Conservation (phyloP, 2,329 filamentous ascomycete genomes). For the Nakataea oryzae region DNA sequence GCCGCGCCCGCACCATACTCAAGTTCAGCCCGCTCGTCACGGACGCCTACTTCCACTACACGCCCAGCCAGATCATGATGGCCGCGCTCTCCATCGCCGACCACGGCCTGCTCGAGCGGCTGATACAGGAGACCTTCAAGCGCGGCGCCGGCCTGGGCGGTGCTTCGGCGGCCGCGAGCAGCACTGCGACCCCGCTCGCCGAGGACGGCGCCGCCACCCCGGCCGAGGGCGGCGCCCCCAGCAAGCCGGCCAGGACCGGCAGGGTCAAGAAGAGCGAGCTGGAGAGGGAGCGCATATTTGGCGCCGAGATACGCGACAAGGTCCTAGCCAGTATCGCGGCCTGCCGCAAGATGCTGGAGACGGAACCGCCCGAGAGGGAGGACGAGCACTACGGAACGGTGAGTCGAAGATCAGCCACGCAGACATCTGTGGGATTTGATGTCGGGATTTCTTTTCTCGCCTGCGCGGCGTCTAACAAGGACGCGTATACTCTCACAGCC, state of each 20-base stretch:
- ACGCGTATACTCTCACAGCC: neutral
- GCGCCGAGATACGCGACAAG: constrained; percentile 28
- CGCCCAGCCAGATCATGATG: constrained; percentile 88
- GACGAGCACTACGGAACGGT: constrained; percentile 38
- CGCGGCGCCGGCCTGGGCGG: constrained; percentile 6
- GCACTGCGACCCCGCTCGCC: constrained; percentile 8
- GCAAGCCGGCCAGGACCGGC: constrained; percentile 10
- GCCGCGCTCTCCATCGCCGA: constrained; percentile 71
- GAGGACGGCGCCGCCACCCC: constrained; percentile 12
- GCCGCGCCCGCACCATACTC: constrained; percentile 60
- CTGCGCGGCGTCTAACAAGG: too few relatives aligned
- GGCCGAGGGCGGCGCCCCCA: constrained; percentile 8
- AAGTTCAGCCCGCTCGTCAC: constrained; percentile 76
- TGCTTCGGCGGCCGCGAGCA: constrained; percentile 15
- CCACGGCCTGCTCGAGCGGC: constrained; percentile 41
- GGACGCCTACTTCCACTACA: constrained; percentile 95
- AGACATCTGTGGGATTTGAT: constrained; percentile 4
- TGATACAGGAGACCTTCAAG: constrained; percentile 31
- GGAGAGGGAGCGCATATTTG: constrained; percentile 15
- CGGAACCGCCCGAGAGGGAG: constrained; percentile 46
- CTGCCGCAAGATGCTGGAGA: constrained; percentile 44
- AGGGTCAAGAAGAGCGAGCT: constrained; percentile 7
- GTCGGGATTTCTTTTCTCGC: constrained; percentile 3
- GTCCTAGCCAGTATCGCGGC: constrained; percentile 35
- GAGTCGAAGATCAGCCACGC: neutral